Evolutionary conservation across 768 basidiomycete species (phyloP).

Genomic region (Termitomyces sp.): DNA sequence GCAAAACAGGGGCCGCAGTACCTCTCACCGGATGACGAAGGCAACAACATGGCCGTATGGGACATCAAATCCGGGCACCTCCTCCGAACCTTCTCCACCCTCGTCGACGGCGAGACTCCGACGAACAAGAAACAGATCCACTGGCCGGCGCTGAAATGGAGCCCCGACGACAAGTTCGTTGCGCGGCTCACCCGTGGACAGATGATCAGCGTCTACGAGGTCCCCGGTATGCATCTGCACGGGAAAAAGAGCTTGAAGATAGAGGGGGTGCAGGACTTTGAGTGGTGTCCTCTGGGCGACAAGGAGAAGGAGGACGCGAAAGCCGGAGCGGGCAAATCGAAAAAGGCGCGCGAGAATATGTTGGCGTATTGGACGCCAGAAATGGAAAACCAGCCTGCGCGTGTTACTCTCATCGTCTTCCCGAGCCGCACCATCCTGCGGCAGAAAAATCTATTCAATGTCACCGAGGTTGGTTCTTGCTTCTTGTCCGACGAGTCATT

Average conservation of each 20-base stretch:
- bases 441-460: conserved; percentile 97
- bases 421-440: conserved; percentile 80
- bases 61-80: conserved; percentile 91
- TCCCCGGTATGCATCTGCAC: conserved; percentile 89
- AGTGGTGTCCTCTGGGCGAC: conserved; percentile 95
- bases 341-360: conserved; percentile 84
- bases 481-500: background rate
- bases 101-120: conserved; percentile 50
- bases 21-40: conserved; percentile 92
- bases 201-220: conserved; percentile 95
- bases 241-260: conserved; percentile 97
- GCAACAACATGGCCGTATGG: conserved; percentile 97
- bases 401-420: conserved; percentile 89
- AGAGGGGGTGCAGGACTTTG: conserved; percentile 95
- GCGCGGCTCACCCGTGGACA: conserved; percentile 84
- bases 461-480: conserved; percentile 71
- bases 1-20: conserved; percentile 77
- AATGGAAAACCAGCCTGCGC: conserved; percentile 91
- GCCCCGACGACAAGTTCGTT: conserved; percentile 91
- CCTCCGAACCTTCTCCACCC: conserved; percentile 83
- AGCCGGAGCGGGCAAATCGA: conserved; percentile 37
- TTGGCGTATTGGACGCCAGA: conserved; percentile 98
- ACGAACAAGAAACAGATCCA: conserved; percentile 75
- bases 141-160: conserved; percentile 98
- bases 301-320: conserved; percentile 72